Evolutionary conservation across 1,284 basidiomycete species (phyloP), one percentile per base, ranked within the genome.

Genomic region (Phellopilus nigrolimitatus): DNA sequence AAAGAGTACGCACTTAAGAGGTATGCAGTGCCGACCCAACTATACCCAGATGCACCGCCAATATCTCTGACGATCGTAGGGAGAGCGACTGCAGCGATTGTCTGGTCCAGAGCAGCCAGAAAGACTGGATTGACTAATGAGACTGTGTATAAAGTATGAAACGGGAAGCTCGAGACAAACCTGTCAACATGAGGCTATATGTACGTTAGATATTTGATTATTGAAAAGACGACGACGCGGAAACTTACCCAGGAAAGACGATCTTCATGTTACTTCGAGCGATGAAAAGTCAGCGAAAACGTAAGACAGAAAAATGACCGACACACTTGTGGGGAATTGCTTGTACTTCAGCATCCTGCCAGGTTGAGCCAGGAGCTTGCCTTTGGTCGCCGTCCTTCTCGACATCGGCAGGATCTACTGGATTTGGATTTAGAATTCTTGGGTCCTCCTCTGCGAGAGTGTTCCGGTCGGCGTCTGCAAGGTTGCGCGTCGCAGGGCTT

Each of bases 31-130:
- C 58, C 58, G n/a, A 55, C 55, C 59, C 59, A 60, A 15, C 56
- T 58, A 44, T 60, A 60, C 1, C 53, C 56, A 42, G 41, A 64
- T 10, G 64, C 61, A 25, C 66, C 68, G 21, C 67, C 67, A 33
- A 69, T 59, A 40, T 66, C 63, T 22, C 53, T 47, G 24, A 64
- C 59, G 44, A 66, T 66, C 15, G 62, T 62, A 9, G 64, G 64
- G 13, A 66, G 47, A 13, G 64, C 64, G 13, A 62, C 64, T 24
- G 58, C 57, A 36, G 58, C 59, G 33, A 69, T 68, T 1, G 68
- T 69, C 45, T 69, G 68, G 50, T 70, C 69, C 46, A 71, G 57
- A 9, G 68, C 67, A 8, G 67, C 59, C 3, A 61, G 47, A 39
- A 69, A 67, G 12, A 65, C 60, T 21, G 33, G 10, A 22, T 9